These are phyloP conservation scores for Sporothrix mexicana DNA, from an alignment of 2,329 filamentous ascomycete genomes.

Conservation along the genomic window DNA sequence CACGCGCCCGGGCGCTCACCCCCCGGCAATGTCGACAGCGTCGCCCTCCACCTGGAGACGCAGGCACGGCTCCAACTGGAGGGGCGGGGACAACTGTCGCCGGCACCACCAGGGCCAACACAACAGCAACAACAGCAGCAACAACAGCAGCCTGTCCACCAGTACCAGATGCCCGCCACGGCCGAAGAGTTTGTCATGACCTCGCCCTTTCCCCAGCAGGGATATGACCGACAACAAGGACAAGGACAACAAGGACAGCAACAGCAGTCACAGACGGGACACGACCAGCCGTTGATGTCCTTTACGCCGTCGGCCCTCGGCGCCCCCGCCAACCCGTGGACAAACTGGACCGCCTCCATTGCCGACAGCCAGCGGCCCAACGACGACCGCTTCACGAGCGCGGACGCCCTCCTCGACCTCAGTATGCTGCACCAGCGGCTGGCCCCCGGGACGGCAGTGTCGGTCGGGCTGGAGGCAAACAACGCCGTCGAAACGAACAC, in stretches of 20 bases:
- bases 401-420: conserved; percentile 56
- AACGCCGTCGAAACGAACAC: neutral
- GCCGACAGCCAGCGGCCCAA: conserved; percentile 52
- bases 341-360: conserved; percentile 61
- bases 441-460: neutral
- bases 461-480: neutral
- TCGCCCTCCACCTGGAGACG: conserved; percentile 38
- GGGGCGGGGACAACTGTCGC: conserved; percentile 24
- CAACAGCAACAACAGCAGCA: conserved; percentile 19
- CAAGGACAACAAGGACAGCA: neutral
- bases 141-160: neutral
- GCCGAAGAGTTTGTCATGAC: conserved; percentile 9
- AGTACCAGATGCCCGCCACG: neutral
- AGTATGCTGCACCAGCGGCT: conserved; percentile 44
- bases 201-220: neutral
- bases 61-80: conserved; percentile 35
- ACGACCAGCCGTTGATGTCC: neutral
- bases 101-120: neutral
- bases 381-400: conserved; percentile 49
- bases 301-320: conserved; percentile 34
- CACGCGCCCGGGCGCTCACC: too few relatives aligned
- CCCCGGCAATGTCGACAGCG: conserved; percentile 54
- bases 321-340: conserved; percentile 53
- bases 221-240: neutral
- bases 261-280: neutral